Base-by-base conservation (phyloP, 495 filamentous ascomycete species). In the Trichoderma reesei region DNA sequence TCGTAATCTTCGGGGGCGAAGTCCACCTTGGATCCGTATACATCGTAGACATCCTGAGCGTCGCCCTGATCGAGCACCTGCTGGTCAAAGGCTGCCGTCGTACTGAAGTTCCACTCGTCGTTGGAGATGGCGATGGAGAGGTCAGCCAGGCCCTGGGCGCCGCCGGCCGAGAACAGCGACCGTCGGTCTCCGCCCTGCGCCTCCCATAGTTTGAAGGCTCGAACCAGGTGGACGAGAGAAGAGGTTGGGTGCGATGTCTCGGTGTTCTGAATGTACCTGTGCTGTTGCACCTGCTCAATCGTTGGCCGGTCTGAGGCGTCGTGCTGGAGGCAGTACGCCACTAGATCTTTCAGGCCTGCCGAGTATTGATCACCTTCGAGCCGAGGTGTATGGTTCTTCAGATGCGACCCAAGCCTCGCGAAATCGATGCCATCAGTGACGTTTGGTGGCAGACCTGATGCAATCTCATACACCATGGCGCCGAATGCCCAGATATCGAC, bases 401-500 rank as follows among this genome's bases (percentile, higher is more conserved):
- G 75, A 65, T 86, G 82, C 38, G 81, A 79, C 31, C 86, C 86
- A 34, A 92, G 80, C 67, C 77, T 73, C 37, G 73, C 70, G 20
- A 78, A 73, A 44, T 74, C 77, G 63, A 83, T 75, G 36, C 80
- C 80, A 8, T 79, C 73, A 61, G 76, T 74, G 48, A 83, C 78
- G 51, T 82, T 88, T 0, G 94, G 94, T 6, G 94, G 91, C 14
- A 86, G 82, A 5, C 94, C 92, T 6, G 90, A 95, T 0, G 94
- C 95, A 69, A 97, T 89, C 73, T 98, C 94, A 68, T 86, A 93
- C 1, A 95, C 75, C 48, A 95, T 92, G 65, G 91, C 91, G 16
- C 92, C 93, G 72, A 91, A 96, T 1, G 93, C 91, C 94, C 94
- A 98, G 46, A 96, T 90, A 70, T 98, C 94, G 65, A 98, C 86